These are phyloP conservation scores for Yarrowia sp. DNA, from an alignment of 805 yeast species.

Conservation along the genomic window DNA sequence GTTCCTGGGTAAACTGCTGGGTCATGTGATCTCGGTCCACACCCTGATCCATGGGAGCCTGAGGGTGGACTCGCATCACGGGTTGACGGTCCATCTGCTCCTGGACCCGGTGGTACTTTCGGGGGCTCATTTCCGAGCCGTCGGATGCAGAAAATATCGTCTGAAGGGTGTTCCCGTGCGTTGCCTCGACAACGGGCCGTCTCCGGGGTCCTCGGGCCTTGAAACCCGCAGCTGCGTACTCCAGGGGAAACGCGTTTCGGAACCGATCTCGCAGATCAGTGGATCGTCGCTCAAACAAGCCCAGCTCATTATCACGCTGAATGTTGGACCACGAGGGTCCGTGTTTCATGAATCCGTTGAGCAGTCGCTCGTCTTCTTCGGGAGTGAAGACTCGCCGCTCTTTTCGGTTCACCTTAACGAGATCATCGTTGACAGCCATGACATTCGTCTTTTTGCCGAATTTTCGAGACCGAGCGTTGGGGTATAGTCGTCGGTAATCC, in stretches of 20 bases:
- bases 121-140: slow-evolving; percentile 13
- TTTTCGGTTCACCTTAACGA: slow-evolving; percentile 55
- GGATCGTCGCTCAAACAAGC: slow-evolving; percentile 52
- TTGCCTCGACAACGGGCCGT: slow-evolving; percentile 29
- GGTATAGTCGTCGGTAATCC: slow-evolving; percentile 55
- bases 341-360: slow-evolving; percentile 54
- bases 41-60: slow-evolving; percentile 38
- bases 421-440: slow-evolving; percentile 43
- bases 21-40: slow-evolving; percentile 39
- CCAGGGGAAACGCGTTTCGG: slow-evolving; percentile 56
- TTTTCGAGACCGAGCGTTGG: slow-evolving; percentile 56
- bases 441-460: slow-evolving; percentile 25
- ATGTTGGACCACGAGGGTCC: slow-evolving; percentile 58
- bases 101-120: slow-evolving; percentile 36
- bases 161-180: slow-evolving; percentile 34
- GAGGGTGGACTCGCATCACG: slow-evolving; percentile 35
- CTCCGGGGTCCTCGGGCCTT: slow-evolving; percentile 49
- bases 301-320: slow-evolving; percentile 53
- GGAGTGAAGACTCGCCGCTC: slow-evolving; percentile 54
- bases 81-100: slow-evolving; percentile 37
- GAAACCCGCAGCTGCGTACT: slow-evolving; percentile 55
- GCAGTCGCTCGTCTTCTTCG: slow-evolving; percentile 54
- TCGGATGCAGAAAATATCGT: slow-evolving; percentile 33
- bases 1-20: slow-evolving; percentile 32
- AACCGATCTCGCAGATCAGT: slow-evolving; percentile 56